These are phyloP conservation scores for Cladorrhinum sp. DNA, from an alignment of 2,329 filamentous ascomycete species.

Conservation along the genomic window DNA sequence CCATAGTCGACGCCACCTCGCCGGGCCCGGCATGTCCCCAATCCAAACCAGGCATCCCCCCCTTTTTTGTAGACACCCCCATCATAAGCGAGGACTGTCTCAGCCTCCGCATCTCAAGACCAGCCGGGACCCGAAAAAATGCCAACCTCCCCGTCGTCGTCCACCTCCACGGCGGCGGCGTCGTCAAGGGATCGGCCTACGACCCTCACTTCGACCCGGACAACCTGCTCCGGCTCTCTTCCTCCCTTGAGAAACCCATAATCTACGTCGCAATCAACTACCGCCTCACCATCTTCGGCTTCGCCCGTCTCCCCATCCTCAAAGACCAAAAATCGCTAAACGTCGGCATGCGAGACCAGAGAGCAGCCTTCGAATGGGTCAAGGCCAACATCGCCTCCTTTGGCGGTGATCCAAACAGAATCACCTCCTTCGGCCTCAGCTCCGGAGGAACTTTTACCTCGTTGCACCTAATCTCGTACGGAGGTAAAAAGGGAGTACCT, in stretches of 20 bases:
- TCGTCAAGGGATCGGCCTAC: constrained; percentile 29
- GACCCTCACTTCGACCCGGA: constrained; percentile 28
- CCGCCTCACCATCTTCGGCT: constrained; percentile 34
- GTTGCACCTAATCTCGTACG: constrained; percentile 31
- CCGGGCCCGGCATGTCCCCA: constrained; percentile 32
- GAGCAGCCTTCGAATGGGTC: constrained; percentile 29
- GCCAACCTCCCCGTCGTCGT: constrained; percentile 30
- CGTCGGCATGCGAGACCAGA: constrained; percentile 29
- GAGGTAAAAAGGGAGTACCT: constrained; percentile 32
- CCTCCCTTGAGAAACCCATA: constrained; percentile 24
- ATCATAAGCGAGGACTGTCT: constrained; percentile 31
- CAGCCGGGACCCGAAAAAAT: constrained; percentile 16
- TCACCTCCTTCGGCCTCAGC: constrained; percentile 26
- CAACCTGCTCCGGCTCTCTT: constrained; percentile 23
- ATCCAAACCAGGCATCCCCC: constrained; percentile 24
- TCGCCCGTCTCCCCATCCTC: constrained; percentile 27
- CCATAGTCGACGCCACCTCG: constrained; percentile 24
- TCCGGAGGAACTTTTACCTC: constrained; percentile 27
- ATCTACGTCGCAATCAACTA: constrained; percentile 28
- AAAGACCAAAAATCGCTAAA: constrained; percentile 30
- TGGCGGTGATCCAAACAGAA: constrained; percentile 28
- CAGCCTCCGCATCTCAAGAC: constrained; percentile 28
- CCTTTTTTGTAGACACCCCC: constrained; percentile 27
- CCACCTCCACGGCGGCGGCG: constrained; percentile 27
- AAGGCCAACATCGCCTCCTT: constrained; percentile 31